Percentiles rank a stretch among this genome's conserved stretches.
Conservation (phyloP, 257 asterid genomes). For the Penstemon davidsonii region DNA sequence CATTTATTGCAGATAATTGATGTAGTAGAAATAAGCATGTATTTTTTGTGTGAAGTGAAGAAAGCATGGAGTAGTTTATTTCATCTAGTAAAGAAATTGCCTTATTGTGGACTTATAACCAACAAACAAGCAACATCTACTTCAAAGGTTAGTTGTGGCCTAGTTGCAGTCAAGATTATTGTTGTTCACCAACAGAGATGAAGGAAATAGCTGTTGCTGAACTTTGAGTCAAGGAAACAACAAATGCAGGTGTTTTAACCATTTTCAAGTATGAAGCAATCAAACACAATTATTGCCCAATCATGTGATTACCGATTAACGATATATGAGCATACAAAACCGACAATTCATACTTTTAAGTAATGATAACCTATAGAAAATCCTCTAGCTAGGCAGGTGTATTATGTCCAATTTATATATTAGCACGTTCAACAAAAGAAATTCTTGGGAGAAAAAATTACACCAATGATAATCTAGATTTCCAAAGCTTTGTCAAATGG, state of each 20-base stretch:
- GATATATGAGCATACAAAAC: conserved; percentile 11
- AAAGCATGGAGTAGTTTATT: neutral
- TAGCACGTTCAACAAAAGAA: conserved; percentile 7
- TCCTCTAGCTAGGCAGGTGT: neutral
- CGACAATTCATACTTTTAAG: neutral
- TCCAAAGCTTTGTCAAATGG: conserved; percentile 14
- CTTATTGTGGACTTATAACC: conserved; percentile 6
- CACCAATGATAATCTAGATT: neutral
- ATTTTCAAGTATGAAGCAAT: neutral
- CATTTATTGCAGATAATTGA: conserved; percentile 10
- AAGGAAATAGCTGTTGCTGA: neutral
- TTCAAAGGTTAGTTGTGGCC: neutral
- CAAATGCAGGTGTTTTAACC: neutral
- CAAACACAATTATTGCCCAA: neutral
- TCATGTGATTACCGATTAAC: conserved; percentile 1
- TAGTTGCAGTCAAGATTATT: neutral
- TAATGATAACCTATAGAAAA: neutral
- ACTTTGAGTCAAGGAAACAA: neutral
- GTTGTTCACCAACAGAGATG: conserved; percentile 2
- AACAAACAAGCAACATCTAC: conserved; percentile 8
- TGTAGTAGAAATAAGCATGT: neutral
- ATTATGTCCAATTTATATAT: neutral
- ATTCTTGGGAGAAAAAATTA: conserved; percentile 3
- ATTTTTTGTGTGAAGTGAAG: neutral
- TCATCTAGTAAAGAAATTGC: conserved; percentile 5